Base-by-base conservation (phyloP, 495 filamentous ascomycete species). In the Cercophora newfieldiana region DNA sequence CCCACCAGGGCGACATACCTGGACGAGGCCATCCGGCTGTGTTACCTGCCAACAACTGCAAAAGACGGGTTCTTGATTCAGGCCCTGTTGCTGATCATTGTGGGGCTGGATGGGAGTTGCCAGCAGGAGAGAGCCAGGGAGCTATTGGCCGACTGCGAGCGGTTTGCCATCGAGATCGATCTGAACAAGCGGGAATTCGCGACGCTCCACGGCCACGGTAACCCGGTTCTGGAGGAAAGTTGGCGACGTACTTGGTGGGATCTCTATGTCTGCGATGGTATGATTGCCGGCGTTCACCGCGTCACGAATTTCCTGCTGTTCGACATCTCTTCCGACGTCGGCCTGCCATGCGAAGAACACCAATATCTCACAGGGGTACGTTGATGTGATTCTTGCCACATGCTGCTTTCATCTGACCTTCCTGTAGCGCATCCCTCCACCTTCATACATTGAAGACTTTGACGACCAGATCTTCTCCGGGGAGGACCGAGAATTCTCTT, bases 161-260 rank as follows among this genome's bases (percentile, higher is more conserved):
- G 89, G 48, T 68, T 91, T 57, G 91, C 91, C 16, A 80, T 94
- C 22, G 87, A 93, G 60, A 80, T 95, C 25, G 89, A 90, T 1
- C 82, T 97, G 78, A 87, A 96, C 75, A 86, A 84, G 64, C 77
- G 80, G 58, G 71, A 78, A 21, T 86, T 82, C 69, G 82, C 84
- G 22, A 68, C 75, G 1, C 64, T 79, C 2, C 73, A 83, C 60
- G 82, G 81, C n/a, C 74, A 74, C 47, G 78, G 79, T 22, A 80
- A 82, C 55, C 77, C 78, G 21, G 77, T 83, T 30, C 65, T 85
- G 33, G 84, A 85, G 68, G 93, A 97, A 72, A 89, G 89, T 71
- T 87, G 91, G 83, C 83, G 93, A 26, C 84, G 93, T 48, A 96
- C 92, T 18, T 96, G 92, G 93, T 97, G 93, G 93, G 91, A 96